Evolutionary conservation across 352 stramenopile genomes (phyloP).

Genomic region (Phytophthora pistaciae): DNA sequence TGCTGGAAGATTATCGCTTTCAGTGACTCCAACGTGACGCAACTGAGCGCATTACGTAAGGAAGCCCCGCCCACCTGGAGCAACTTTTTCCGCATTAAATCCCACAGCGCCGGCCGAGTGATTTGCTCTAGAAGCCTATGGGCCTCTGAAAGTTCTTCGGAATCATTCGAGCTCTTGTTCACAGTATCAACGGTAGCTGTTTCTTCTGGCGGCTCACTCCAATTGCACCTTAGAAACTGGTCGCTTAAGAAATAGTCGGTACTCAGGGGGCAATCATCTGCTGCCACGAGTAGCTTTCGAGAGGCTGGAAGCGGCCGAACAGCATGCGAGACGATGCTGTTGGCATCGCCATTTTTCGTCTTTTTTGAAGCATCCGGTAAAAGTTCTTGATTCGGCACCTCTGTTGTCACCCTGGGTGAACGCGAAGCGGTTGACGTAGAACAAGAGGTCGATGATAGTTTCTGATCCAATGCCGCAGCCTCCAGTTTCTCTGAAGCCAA

Average conservation of each 20-base stretch:
- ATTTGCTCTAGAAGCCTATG: conserved; percentile 40
- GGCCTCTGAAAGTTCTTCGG: conserved; percentile 9
- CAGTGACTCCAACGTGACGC: conserved; percentile 51
- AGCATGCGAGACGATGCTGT: not conserved
- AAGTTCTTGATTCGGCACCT: not conserved
- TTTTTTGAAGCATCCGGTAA: not conserved
- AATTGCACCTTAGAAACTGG: conserved; percentile 38
- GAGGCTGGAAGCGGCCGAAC: not conserved
- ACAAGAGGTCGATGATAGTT: not conserved
- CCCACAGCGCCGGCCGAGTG: conserved; percentile 53
- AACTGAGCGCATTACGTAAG: conserved; percentile 34
- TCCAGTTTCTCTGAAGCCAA: conserved; percentile 24
- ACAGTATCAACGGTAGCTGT: not conserved
- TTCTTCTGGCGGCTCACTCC: conserved; percentile 22
- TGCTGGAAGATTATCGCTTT: conserved; percentile 60
- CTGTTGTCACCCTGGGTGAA: not conserved
- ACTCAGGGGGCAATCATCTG: conserved; percentile 25
- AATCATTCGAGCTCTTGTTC: not conserved
- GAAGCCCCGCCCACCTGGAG: conserved; percentile 38
- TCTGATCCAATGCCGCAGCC: not conserved
- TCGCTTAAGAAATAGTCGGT: conserved; percentile 50
- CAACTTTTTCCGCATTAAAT: conserved; percentile 57
- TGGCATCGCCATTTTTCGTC: not conserved
- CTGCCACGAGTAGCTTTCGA: conserved; percentile 16
- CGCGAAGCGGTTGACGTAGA: not conserved